Conservation (phyloP, 805 yeast genomes). For the Cyberlindnera saturnus region DNA sequence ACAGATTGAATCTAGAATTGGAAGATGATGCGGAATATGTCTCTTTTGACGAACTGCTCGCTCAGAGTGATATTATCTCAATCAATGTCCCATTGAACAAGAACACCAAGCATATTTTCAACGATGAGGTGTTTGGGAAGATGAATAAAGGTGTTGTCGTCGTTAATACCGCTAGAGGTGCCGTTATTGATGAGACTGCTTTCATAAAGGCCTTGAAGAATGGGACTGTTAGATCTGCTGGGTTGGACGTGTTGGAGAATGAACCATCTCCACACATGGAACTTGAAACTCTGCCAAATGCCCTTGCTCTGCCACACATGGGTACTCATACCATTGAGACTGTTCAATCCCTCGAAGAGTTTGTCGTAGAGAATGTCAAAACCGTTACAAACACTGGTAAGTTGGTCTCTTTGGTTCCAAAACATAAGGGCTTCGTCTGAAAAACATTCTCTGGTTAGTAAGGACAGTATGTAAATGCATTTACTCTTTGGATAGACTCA, state of each 20-base stretch:
- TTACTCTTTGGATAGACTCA: too few species aligned
- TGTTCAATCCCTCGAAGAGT: slow-evolving; percentile 72
- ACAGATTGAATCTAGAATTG: slow-evolving; percentile 46
- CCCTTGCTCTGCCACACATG: slow-evolving; percentile 81
- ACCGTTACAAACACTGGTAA: slow-evolving; percentile 57
- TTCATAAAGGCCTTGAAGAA: slow-evolving; percentile 48
- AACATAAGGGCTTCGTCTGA: slow-evolving; percentile 32
- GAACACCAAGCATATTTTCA: slow-evolving; percentile 63
- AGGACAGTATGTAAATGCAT: too few species aligned
- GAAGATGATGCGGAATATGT: slow-evolving; percentile 71
- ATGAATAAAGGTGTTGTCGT: slow-evolving; percentile 74
- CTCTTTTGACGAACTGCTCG: slow-evolving; percentile 59
- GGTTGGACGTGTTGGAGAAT: slow-evolving; percentile 68
- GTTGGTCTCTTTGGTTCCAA: slow-evolving; percentile 78
- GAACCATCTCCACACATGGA: slow-evolving; percentile 72
- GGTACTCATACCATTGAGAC: slow-evolving; percentile 80
- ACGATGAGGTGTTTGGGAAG: slow-evolving; percentile 50
- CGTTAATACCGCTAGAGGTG: slow-evolving; percentile 87
- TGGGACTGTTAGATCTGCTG: slow-evolving; percentile 64
- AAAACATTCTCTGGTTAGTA: too few species aligned
- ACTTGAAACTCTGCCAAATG: slow-evolving; percentile 55
- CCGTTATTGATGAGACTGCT: slow-evolving; percentile 64
- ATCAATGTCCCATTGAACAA: slow-evolving; percentile 74
- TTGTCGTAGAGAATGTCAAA: slow-evolving; percentile 63
- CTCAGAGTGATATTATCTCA: slow-evolving; percentile 61